Base-by-base conservation (phyloP, 306 rosid genomes). In the Vicia sativa region DNA sequence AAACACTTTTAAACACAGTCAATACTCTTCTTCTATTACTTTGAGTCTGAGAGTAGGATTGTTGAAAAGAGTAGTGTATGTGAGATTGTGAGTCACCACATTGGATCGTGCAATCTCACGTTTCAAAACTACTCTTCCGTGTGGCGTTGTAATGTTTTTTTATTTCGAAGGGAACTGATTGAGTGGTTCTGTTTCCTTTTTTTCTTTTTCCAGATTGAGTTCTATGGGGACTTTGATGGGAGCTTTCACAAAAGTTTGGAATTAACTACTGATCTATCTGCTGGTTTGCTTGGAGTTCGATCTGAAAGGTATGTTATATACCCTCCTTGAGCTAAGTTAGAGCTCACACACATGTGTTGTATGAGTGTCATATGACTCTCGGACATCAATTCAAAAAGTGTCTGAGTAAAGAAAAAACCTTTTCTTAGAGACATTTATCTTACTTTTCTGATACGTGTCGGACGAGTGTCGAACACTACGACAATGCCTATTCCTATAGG, bases 161-260 rank as follows among this genome's bases (percentile, higher is more conserved):
- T 31, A 5, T 34, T 1, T 1, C 38, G 1, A 34, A 34, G 2
- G 38, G 38, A 1, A 7, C 38, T 34, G 38, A 7, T 34, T 34
- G 38, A 7, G 38, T 34, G 38, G 7, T 34, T 34, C 38, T 7
- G 38, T 34, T 34, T 34, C 38, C 6, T 44, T 13, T 50, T 58
- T 52, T 63, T 41, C 78, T 13, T 14, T 50, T 54, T 50, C 49
- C 71, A 93, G 98, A 88, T 93, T 71, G 96, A 90, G 67, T 93
- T 93, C 75, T 93, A 84, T 71, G 98, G 98, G 62, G 98, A 93
- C 83, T 86, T 86, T 19, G 96, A 93, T 37, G 98, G 97, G 53
- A 86, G 90, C 79, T 93, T 93, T 74, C 95, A 88, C 91, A 90
- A 88, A 77, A 89, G 83, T 77, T 81, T 93, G 83, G 96, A 88